Percentiles rank a stretch among this genome's conserved stretches.
Evolutionary conservation across 2,329 filamentous ascomycete genomes (phyloP).

Genomic region (Chrysosporium queenslandicum): DNA sequence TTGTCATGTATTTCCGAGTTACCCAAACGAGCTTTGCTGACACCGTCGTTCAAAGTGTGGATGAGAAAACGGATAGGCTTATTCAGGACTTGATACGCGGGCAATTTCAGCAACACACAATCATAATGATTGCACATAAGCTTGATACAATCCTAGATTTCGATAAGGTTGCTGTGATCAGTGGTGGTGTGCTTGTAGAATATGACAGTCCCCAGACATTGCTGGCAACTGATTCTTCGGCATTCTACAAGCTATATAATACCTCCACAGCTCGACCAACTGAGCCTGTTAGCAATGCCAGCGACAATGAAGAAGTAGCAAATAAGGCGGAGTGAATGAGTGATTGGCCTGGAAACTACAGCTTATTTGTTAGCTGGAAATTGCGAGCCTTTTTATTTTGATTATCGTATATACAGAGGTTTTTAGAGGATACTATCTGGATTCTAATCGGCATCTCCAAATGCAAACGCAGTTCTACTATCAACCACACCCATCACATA

Average conservation of each 20-base stretch:
- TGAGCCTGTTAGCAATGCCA: background rate
- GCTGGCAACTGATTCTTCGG: background rate
- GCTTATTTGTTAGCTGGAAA: too few relatives aligned
- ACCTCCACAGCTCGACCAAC: too few relatives aligned
- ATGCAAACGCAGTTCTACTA: too few relatives aligned
- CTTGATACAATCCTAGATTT: constrained; percentile 70
- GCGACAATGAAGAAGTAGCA: background rate
- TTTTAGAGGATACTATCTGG: too few relatives aligned
- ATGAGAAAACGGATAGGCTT: constrained; percentile 9
- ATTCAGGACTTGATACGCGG: constrained; percentile 14
- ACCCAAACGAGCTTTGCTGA: too few relatives aligned
- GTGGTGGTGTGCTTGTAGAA: constrained; percentile 56
- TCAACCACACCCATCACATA: too few relatives aligned
- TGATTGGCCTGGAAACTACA: too few relatives aligned
- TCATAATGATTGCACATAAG: constrained; percentile 14
- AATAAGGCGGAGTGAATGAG: too few relatives aligned
- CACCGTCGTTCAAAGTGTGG: constrained; percentile 4
- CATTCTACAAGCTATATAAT: background rate
- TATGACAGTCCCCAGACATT: background rate
- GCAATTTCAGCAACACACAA: constrained; percentile 11
- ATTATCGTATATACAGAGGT: too few relatives aligned
- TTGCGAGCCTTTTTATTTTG: too few relatives aligned
- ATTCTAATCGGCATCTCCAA: too few relatives aligned
- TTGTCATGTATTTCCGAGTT: too few relatives aligned
- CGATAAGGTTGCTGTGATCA: constrained; percentile 85